These are phyloP conservation scores for Mortierella sp. DNA, from an alignment of 371 early-diverging fungal species.

Conservation along the genomic window DNA sequence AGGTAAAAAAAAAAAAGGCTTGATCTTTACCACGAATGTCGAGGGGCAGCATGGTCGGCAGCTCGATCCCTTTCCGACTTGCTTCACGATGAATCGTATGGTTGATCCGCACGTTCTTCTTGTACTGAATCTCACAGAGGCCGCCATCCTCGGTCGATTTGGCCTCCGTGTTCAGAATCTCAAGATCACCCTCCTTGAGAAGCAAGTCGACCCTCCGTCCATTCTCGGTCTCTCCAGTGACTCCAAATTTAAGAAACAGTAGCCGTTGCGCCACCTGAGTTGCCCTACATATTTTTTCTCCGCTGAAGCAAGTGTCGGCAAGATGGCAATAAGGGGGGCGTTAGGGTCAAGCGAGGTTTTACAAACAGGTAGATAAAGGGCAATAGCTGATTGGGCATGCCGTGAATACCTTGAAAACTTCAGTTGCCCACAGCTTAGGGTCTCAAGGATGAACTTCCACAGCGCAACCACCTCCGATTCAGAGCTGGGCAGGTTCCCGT, in stretches of 20 bases:
- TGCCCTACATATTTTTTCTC: slow-evolving; percentile 24
- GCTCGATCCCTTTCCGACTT: background rate
- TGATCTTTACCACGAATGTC: slow-evolving; percentile 13
- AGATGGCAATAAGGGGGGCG: background rate
- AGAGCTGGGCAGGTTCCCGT: slow-evolving; percentile 6
- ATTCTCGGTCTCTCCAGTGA: slow-evolving; percentile 15
- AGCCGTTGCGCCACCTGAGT: slow-evolving; percentile 14
- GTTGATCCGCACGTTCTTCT: slow-evolving; percentile 12
- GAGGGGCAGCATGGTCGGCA: slow-evolving; percentile 8
- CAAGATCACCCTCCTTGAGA: slow-evolving; percentile 10
- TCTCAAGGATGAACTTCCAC: slow-evolving; percentile 15
- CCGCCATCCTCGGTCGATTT: background rate
- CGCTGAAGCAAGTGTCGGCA: background rate
- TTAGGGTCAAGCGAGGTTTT: background rate
- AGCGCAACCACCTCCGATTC: slow-evolving; percentile 17
- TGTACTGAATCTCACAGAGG: slow-evolving; percentile 1
- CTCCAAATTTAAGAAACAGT: slow-evolving; percentile 16
- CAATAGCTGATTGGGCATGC: background rate
- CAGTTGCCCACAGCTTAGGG: slow-evolving; percentile 10
- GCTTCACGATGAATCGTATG: slow-evolving; percentile 13
- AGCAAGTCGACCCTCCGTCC: slow-evolving; percentile 16
- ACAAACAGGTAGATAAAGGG: background rate
- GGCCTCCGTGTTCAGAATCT: slow-evolving; percentile 27
- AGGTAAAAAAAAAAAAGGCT: background rate
- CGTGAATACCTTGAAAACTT: slow-evolving; percentile 19